These are phyloP conservation scores for Escallonia herrerae DNA, from an alignment of 129 eudicot species.

Conservation along the genomic window DNA sequence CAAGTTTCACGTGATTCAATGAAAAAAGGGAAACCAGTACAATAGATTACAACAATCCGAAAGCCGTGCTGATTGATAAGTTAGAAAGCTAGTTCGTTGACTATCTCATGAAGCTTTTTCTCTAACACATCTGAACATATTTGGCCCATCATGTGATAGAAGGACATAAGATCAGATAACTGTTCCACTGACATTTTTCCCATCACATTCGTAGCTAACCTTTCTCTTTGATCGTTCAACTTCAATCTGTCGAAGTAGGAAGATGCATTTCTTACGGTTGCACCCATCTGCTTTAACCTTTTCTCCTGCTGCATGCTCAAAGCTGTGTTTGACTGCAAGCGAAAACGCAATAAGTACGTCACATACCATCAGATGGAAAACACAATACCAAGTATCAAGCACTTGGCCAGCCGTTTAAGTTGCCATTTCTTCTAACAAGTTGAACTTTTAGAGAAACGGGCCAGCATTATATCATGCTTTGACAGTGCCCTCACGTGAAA, in stretches of 20 bases:
- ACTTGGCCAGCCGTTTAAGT: background rate
- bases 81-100: constrained; percentile 35
- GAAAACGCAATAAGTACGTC: background rate
- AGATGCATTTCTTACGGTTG: constrained; percentile 79
- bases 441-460: too few relatives aligned
- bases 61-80: background rate
- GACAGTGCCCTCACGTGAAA: too few relatives aligned
- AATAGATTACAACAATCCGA: constrained; percentile 10
- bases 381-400: background rate
- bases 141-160: constrained; percentile 84
- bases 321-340: constrained; percentile 69
- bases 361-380: background rate
- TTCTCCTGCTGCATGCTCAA: constrained; percentile 76
- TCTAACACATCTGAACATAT: constrained; percentile 74
- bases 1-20: constrained; percentile 13
- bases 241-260: constrained; percentile 50
- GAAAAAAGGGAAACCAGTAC: background rate
- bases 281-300: constrained; percentile 88
- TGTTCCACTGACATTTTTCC: constrained; percentile 83
- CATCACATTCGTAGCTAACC: constrained; percentile 58
- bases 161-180: constrained; percentile 60
- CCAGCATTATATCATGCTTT: too few relatives aligned
- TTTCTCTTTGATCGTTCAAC: constrained; percentile 58
- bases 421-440: too few relatives aligned
- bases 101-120: constrained; percentile 50